Percentiles rank a stretch among this genome's conserved stretches.
Conservation (phyloP, 345 rosid genomes). For the Mallotus nudiflorus region DNA sequence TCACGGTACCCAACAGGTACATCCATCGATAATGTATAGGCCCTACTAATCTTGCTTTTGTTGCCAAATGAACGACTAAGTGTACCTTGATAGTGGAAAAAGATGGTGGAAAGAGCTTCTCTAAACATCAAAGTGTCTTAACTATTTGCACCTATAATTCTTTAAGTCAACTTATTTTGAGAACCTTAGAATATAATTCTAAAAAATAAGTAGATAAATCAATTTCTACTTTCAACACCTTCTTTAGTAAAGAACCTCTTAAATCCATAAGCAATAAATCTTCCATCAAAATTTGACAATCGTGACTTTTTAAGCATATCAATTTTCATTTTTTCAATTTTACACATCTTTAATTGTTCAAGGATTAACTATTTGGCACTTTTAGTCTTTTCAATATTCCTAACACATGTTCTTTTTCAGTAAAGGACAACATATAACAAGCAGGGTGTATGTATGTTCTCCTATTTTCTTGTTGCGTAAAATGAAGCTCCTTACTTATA, state of each 20-base stretch:
- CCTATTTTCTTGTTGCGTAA: no score
- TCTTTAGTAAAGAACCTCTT: background rate
- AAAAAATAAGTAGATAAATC: background rate
- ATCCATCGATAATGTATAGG: slow-evolving; percentile 6
- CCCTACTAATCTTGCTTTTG: background rate
- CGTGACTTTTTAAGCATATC: background rate
- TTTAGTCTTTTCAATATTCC: background rate
- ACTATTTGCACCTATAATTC: background rate
- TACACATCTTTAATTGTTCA: background rate
- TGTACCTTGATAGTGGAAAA: slow-evolving; percentile 10
- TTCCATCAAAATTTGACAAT: slow-evolving; percentile 1
- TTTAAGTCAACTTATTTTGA: background rate
- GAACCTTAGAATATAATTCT: slow-evolving; percentile 6
- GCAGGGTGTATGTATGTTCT: no score
- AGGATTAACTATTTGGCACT: background rate
- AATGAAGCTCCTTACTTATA: no score
- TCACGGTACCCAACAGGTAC: no score
- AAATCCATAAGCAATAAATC: background rate
- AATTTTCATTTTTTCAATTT: background rate
- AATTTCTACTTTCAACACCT: background rate
- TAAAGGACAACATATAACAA: no score
- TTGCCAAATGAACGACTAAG: slow-evolving; percentile 7
- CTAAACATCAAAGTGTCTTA: background rate
- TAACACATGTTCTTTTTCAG: no score
- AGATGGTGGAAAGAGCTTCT: background rate